phyloP scores from a whole-genome alignment of 306 rosid genomes.

The Gillenia trifoliata region DNA sequence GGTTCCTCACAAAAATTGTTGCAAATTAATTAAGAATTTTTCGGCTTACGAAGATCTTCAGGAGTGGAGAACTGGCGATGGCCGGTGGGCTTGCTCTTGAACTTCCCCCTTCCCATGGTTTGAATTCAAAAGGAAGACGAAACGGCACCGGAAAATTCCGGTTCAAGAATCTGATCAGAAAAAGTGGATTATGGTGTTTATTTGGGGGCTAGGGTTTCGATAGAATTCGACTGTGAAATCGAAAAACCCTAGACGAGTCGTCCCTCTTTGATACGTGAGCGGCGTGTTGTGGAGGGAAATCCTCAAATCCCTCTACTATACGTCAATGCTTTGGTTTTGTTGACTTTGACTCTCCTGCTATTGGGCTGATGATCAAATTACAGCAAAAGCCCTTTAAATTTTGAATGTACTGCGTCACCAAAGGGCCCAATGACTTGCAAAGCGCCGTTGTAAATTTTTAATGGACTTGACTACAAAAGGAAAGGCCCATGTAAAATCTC shows the following conservation, averaged over 20 bases:
- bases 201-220: not conserved
- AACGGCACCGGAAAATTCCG: not conserved
- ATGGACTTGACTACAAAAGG: too few relatives aligned
- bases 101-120: conserved; percentile 87
- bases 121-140: not conserved
- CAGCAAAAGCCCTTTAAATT: too few relatives aligned
- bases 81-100: conserved; percentile 91
- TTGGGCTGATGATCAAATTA: too few relatives aligned
- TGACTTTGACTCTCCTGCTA: not conserved
- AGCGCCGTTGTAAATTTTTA: too few relatives aligned
- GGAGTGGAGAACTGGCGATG: conserved; percentile 87
- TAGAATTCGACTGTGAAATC: not conserved
- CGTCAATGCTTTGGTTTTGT: not conserved
- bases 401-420: too few relatives aligned
- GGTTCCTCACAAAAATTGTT: not conserved
- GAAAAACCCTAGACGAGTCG: not conserved
- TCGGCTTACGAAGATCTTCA: conserved; percentile 67
- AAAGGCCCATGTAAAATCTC: too few relatives aligned
- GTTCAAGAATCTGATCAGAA: not conserved
- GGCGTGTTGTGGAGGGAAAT: not conserved
- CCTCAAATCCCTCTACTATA: not conserved
- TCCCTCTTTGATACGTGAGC: not conserved
- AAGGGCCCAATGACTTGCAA: too few relatives aligned
- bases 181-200: not conserved
- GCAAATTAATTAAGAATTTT: not conserved